Evolutionary conservation across 2,329 filamentous ascomycete genomes (phyloP), one percentile per base, ranked within the genome.

Genomic region (Mollisiaceae sp.): DNA sequence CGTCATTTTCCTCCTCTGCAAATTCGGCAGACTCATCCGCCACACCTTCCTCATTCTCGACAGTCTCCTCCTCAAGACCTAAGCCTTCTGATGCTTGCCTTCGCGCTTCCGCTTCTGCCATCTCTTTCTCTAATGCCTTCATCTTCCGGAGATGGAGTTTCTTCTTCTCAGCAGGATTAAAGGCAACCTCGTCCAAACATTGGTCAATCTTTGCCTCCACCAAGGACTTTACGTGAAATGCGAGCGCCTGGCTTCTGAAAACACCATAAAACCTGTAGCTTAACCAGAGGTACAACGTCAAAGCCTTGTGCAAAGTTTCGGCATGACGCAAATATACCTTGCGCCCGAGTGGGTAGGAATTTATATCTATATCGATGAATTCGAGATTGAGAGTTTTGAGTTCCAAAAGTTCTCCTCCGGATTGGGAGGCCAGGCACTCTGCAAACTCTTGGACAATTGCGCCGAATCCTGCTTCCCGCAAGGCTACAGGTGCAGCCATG

Each of bases 241-340:
- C 93, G 52, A 97, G 82, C 0, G 82, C 82, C 72, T 94, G 87
- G 69, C 89, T 91, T 6, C 82, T 85, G 77, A 97, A 97, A 59
- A 96, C 84, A 58, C 92, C 91, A 3, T 88, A 83, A 77, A 94
- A 97, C 8, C 94, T 89, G 78, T 94, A 98, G 72, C 91, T 94
- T 18, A 99, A 83, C 95, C 95, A 99, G 1, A 97, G 83, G 75
- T 98, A 99, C 56, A 94, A 81, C 54, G 94, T 92, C 43, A 99
- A 81, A 35, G 87, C 83, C 73, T 92, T 91, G 79, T 99, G 95
- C 18, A 99, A 82, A 2, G 81, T 77, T 77, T 99, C 95, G 22
- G 98, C 81, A 9, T 82, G 79, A 62, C 82, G 80, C 12, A 99
- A 82, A 70, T 93, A 0, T 8, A 56, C 65, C 60, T 71, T 71